Conservation (phyloP, 257 asterid species). For the Penstemon barbatus region DNA sequence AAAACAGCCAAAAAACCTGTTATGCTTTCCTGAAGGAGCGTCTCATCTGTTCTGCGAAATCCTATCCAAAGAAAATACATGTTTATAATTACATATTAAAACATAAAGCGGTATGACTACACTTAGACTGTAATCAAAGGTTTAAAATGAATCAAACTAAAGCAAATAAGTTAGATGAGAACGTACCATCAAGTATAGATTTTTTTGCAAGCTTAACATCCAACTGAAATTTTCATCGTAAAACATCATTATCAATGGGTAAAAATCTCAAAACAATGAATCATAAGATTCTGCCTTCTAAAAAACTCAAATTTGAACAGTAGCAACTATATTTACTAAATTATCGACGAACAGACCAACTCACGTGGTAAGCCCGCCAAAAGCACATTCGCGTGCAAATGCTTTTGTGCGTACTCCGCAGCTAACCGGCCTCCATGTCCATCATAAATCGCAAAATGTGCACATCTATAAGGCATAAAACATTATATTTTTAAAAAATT, state of each 20-base stretch:
- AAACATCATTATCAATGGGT: conserved; percentile 7
- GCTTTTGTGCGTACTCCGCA: conserved; percentile 82
- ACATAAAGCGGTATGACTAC: background rate
- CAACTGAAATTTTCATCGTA: conserved; percentile 56
- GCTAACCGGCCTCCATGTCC: conserved; percentile 92
- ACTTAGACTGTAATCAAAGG: conserved; percentile 3
- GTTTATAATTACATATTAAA: conserved; percentile 7
- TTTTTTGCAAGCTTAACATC: conserved; percentile 76
- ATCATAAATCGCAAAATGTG: conserved; percentile 84
- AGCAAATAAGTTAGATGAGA: background rate
- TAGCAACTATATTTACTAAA: conserved; percentile 19
- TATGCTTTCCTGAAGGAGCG: conserved; percentile 73
- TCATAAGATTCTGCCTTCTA: conserved; percentile 5
- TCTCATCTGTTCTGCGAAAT: conserved; percentile 75
- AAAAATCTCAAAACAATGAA: conserved; percentile 15
- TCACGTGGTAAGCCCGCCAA: conserved; percentile 99
- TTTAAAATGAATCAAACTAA: conserved; percentile 18
- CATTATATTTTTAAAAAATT: too few relatives aligned
- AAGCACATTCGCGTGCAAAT: conserved; percentile 77
- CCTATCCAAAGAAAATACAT: conserved; percentile 40
- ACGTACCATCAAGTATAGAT: conserved; percentile 78
- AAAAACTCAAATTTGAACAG: conserved; percentile 15
- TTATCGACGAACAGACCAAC: conserved; percentile 87
- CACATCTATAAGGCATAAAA: conserved; percentile 52
- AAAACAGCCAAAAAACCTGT: conserved; percentile 52